Evolutionary conservation across 2,329 filamentous ascomycete species (phyloP), one percentile per base, ranked within the genome.

Genomic region (Colletotrichum viniferum): DNA sequence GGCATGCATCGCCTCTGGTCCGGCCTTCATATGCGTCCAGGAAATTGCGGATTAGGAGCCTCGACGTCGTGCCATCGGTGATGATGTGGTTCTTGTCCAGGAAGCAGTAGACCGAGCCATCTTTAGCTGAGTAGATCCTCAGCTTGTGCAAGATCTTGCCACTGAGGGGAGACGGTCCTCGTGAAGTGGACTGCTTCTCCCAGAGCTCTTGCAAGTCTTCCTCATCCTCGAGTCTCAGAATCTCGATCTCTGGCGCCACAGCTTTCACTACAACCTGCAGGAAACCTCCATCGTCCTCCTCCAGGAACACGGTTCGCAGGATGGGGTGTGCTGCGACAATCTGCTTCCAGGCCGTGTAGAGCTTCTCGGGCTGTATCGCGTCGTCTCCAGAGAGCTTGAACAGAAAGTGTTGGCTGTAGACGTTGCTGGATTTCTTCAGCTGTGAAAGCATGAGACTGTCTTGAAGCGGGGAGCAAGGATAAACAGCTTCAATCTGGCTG

Each of bases 391-490:
- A 72, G 3, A 74, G 69, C n/a, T 58, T 72, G 38, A 74, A 63
- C 16, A 74, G 38, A 6, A 74, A 74, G 4, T 56, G 61, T 12
- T 74, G 73, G 26, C 36, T 63, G 38, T 74, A 74, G 3, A 56
- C 14, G 1, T 63, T 38, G 18, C 2, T 24, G 1, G 56, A 4
- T 0, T n/a, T 28, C 26, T 67, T 74, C 14, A 72, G n/a, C n/a
- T 74, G 69, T 2, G 73, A 74, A 2, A 74, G n/a, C 16, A 76
- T 76, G 2, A 76, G 64, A 13, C 71, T 73, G 21, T 65, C 34
- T n/a, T 76, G 73, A 12, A 76, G 64, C 4, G 73, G 73, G 4
- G 71, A 73, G 18, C 70, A 73, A 10, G 73, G 73, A 4, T 64
- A 65, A 3, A 76, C 24, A 7, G 58, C 52, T 26, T 73, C 70